A percentile compares a stretch with the other conserved stretches of the same genome.
phyloP scores from a whole-genome alignment of 768 basidiomycete genomes.

The Hydnum rufescens region DNA sequence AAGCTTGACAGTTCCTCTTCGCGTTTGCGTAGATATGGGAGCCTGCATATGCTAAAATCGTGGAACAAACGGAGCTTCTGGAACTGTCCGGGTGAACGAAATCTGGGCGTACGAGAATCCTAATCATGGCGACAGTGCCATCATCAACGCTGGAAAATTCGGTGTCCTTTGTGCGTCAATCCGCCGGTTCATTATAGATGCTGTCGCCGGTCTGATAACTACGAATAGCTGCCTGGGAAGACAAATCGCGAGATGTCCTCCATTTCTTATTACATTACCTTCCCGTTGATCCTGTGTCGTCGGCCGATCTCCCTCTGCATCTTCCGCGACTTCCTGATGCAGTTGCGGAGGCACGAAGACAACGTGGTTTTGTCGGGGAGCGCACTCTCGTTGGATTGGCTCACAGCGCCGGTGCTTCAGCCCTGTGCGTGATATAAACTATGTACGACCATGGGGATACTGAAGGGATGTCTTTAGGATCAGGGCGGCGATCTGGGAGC shows the following conservation, averaged over 20 bases:
- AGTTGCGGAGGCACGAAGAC: conserved; percentile 25
- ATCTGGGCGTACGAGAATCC: conserved; percentile 72
- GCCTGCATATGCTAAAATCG: conserved; percentile 33
- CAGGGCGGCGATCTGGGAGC: conserved; percentile 41
- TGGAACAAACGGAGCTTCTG: conserved; percentile 20
- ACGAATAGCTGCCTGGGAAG: conserved; percentile 72
- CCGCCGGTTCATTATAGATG: too few relatives aligned
- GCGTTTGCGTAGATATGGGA: conserved; percentile 54
- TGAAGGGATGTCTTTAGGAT: too few relatives aligned
- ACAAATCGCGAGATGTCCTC: conserved; percentile 57
- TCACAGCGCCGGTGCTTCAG: conserved; percentile 72
- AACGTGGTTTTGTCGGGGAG: conserved; percentile 25
- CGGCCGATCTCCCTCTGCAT: conserved; percentile 29
- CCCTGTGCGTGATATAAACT: too few relatives aligned
- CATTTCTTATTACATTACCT: conserved; percentile 55
- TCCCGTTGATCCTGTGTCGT: conserved; percentile 23
- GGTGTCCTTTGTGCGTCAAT: conserved; percentile 37
- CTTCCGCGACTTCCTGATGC: conserved; percentile 28
- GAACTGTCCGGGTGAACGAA: conserved; percentile 35
- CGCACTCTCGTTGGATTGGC: conserved; percentile 52
- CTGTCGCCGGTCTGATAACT: too few relatives aligned
- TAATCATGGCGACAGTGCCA: conserved; percentile 68
- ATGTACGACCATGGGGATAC: too few relatives aligned
- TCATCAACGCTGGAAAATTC: conserved; percentile 40
- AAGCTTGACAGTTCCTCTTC: background rate